These are phyloP conservation scores for Cordyceps militaris DNA, from an alignment of 2,329 filamentous ascomycete genomes.

Conservation along the genomic window DNA sequence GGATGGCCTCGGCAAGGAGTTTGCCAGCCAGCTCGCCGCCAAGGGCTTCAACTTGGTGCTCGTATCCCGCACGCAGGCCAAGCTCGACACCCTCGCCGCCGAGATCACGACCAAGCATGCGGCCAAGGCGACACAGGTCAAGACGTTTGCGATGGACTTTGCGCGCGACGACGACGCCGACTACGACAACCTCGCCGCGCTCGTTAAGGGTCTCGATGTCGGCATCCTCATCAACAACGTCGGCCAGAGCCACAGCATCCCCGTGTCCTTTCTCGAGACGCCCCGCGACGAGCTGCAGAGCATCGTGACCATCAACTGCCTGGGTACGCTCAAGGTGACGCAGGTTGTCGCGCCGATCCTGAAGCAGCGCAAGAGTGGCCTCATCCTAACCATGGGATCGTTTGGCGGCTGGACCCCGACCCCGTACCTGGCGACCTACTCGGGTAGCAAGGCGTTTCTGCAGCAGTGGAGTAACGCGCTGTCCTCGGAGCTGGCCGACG, in stretches of 20 bases:
- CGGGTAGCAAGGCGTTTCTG: constrained; percentile 94
- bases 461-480: constrained; percentile 92
- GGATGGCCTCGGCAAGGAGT: constrained; percentile 96
- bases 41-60: constrained; percentile 94
- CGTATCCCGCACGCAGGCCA: constrained; percentile 89
- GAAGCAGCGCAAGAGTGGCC: constrained; percentile 72
- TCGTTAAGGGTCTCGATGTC: constrained; percentile 69
- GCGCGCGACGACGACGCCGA: constrained; percentile 70
- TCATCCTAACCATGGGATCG: constrained; percentile 95
- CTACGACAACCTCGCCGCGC: constrained; percentile 63
- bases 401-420: constrained; percentile 91
- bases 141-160: constrained; percentile 88
- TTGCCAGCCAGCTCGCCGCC: constrained; percentile 77
- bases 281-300: constrained; percentile 71
- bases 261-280: constrained; percentile 80
- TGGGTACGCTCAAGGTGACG: constrained; percentile 82
- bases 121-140: constrained; percentile 56
- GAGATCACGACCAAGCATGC: constrained; percentile 68
- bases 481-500: constrained; percentile 70
- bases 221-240: constrained; percentile 95
- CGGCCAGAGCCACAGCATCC: constrained; percentile 87
- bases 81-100: constrained; percentile 68
- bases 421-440: constrained; percentile 90
- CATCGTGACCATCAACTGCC: constrained; percentile 94
- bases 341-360: constrained; percentile 79